Conservation (phyloP, 225 moss, liverwort and hornwort genomes). For the Asterella californica region DNA sequence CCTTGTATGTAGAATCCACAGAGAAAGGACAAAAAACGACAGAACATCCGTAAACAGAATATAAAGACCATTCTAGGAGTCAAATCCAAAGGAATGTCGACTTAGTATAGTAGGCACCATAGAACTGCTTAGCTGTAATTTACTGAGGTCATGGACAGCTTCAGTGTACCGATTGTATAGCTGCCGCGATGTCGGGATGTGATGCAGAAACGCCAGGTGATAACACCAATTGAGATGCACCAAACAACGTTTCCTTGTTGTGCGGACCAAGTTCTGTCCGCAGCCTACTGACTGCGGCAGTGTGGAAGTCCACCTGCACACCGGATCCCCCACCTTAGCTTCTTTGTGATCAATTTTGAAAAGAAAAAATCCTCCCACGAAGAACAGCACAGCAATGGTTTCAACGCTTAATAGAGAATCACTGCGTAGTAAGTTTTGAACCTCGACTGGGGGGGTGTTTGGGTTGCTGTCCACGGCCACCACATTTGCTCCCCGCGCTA, state of each 20-base stretch:
- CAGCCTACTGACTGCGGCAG: conserved; percentile 54
- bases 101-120: not conserved
- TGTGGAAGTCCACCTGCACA: conserved; percentile 57
- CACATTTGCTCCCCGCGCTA: conserved; percentile 87
- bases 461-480: conserved; percentile 80
- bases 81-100: not conserved
- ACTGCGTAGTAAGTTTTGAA: conserved; percentile 20
- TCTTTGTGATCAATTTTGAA: too few species aligned
- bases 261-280: conserved; percentile 77
- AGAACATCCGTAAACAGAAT: too few species aligned
- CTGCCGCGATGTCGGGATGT: conserved; percentile 65
- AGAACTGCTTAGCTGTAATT: not conserved
- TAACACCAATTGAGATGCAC: conserved; percentile 72
- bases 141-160: not conserved
- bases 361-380: too few species aligned
- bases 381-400: not conserved
- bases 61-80: too few species aligned
- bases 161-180: conserved; percentile 71
- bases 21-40: too few species aligned
- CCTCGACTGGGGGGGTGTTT: conserved; percentile 57
- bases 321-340: not conserved
- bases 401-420: not conserved
- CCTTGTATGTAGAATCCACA: not conserved
- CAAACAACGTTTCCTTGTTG: conserved; percentile 53
- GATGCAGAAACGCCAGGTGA: conserved; percentile 84